A percentile compares a stretch with the other conserved stretches of the same genome.
Conservation (phyloP, 139 green algal species). For the Ulvella scutata region DNA sequence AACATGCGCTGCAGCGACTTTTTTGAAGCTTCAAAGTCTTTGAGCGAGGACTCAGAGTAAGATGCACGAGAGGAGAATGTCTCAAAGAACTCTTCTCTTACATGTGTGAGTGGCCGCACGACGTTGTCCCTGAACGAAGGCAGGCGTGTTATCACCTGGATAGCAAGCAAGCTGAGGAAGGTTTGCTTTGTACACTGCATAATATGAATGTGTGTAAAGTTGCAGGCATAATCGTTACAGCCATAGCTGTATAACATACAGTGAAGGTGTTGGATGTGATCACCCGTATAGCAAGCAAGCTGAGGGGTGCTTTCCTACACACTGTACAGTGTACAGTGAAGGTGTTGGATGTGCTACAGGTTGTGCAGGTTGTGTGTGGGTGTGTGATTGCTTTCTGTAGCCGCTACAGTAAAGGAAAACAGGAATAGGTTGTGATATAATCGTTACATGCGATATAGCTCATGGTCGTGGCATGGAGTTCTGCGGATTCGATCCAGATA, state of each 20-base stretch:
- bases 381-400: no score
- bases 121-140: constrained; percentile 40
- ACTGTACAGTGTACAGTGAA: no score
- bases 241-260: background rate
- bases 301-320: background rate
- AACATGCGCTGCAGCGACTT: constrained; percentile 66
- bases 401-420: no score
- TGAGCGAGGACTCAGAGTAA: constrained; percentile 18
- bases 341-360: no score
- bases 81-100: constrained; percentile 61
- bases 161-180: background rate
- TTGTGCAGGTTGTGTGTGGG: no score
- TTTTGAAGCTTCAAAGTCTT: constrained; percentile 54
- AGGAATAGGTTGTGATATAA: no score
- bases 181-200: background rate
- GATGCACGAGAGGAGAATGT: constrained; percentile 51
- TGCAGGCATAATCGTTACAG: background rate
- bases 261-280: background rate
- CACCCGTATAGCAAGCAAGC: background rate
- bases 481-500: no score
- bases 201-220: background rate
- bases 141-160: background rate
- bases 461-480: no score
- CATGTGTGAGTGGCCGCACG: constrained; percentile 33
- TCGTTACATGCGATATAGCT: no score